These are phyloP conservation scores for Codiaeum variegatum DNA, from an alignment of 441 rosid genomes.

Conservation along the genomic window DNA sequence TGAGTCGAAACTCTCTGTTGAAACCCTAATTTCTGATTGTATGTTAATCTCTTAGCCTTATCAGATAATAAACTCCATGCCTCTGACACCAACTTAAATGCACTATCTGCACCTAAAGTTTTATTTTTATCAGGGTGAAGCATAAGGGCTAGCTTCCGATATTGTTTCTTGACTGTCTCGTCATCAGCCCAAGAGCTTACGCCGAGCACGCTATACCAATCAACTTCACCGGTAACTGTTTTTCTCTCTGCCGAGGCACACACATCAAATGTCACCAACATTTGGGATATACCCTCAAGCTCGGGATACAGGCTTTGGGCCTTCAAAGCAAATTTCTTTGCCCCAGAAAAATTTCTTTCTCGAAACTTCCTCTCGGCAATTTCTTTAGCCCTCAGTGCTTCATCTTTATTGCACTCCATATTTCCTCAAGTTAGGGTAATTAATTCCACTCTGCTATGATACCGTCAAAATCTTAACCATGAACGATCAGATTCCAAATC, in stretches of 20 bases:
- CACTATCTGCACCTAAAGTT: conserved; percentile 76
- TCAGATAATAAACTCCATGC: conserved; percentile 84
- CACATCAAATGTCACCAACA: conserved; percentile 61
- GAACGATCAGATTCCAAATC: conserved; percentile 2
- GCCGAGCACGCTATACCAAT: conserved; percentile 82
- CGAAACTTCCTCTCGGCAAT: conserved; percentile 77
- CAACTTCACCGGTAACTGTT: conserved; percentile 50
- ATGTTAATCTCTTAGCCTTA: conserved; percentile 51
- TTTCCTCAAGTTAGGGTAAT: conserved; percentile 9
- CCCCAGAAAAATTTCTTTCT: conserved; percentile 66
- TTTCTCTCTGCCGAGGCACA: conserved; percentile 66
- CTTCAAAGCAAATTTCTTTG: conserved; percentile 72
- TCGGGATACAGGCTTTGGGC: conserved; percentile 73
- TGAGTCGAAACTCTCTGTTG: conserved; percentile 36
- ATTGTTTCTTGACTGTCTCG: conserved; percentile 66
- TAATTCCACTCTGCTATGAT: conserved; percentile 11
- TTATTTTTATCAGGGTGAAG: conserved; percentile 98
- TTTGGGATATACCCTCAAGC: conserved; percentile 66
- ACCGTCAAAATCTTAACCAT: conserved; percentile 13
- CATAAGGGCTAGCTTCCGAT: conserved; percentile 61
- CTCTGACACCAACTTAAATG: conserved; percentile 75
- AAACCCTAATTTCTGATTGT: conserved; percentile 46
- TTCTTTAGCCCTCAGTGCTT: conserved; percentile 84
- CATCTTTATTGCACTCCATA: conserved; percentile 96
- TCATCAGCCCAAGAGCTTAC: conserved; percentile 63